Percentiles rank a stretch among this genome's conserved stretches.
Conservation (phyloP, 192 early-diverging fungal genomes). For the Coemansia sp. region DNA sequence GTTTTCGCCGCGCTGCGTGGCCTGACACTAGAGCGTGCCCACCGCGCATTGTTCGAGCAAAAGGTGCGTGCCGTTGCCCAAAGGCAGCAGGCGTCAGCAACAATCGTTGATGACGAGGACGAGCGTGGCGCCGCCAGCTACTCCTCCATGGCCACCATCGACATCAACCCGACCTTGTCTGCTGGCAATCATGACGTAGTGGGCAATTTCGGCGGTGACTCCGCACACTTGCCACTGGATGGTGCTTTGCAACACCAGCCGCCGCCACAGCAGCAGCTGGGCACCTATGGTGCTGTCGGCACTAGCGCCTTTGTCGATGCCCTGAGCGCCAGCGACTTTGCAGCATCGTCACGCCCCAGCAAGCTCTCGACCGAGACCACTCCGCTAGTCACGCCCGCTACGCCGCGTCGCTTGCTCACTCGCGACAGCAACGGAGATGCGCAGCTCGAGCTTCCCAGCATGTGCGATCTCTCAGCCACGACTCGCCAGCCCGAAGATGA, state of each 20-base stretch:
- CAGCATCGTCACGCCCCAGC: constrained; percentile 15
- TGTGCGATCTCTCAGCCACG: constrained; percentile 14
- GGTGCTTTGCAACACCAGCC: neutral
- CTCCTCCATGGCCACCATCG: constrained; percentile 11
- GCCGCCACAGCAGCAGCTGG: neutral
- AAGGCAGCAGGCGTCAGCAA: neutral
- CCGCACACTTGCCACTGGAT: neutral
- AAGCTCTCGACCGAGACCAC: constrained; percentile 22
- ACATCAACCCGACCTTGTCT: constrained; percentile 3
- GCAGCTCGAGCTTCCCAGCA: constrained; percentile 9
- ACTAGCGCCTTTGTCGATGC: constrained; percentile 3
- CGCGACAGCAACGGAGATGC: constrained; percentile 1
- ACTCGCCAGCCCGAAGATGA: neutral
- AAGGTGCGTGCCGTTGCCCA: neutral
- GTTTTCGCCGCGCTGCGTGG: constrained; percentile 28
- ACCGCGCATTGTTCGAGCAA: constrained; percentile 15
- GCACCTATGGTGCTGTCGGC: constrained; percentile 24
- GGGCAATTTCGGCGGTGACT: constrained; percentile 1
- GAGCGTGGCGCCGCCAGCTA: constrained; percentile 10
- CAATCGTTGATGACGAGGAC: neutral
- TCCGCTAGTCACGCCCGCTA: constrained; percentile 26
- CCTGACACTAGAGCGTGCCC: constrained; percentile 12
- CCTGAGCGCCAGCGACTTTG: constrained; percentile 19
- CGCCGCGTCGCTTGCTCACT: constrained; percentile 8
- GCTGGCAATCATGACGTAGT: constrained; percentile 9